Base-by-base conservation (phyloP, 139 green algal genomes). In the Tetradesmus obliquus region DNA sequence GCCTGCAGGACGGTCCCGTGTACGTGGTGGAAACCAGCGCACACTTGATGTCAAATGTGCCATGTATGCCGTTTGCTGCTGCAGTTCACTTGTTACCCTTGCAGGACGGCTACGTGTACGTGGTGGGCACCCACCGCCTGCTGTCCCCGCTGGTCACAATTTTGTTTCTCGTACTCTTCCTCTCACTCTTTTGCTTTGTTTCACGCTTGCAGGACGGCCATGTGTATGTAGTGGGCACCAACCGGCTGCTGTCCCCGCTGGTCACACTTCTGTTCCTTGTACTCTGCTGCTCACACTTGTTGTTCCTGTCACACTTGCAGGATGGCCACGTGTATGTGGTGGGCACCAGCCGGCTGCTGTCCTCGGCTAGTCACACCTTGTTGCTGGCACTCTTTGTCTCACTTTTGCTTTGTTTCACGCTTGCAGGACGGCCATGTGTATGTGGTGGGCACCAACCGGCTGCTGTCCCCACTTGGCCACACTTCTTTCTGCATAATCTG, bases 311-410 rank as follows among this genome's bases (percentile, higher is more conserved):
- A 45, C 32, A 45, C 17, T 8, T 20, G 12, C 82, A 88, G 19
- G 87, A 95, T 32, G 94, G 91, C 15, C 92, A 96, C 91, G 84
- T 96, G 6, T 88, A 92, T 20, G 79, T 96, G 20, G 74, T 96
- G 24, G 94, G 93, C 86, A 89, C 82, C 87, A 95, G 94, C 89
- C 90, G 83, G 8, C 10, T 80, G 53, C 88, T 96, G 58, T 7
- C 57, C 57, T 9, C 57, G 6, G 7, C 8, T 66, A 1, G 32
- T 45, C 32, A 45, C 32, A 45, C 32, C 55, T 45, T 69, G 19
- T 19, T 55, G n/a, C 3, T 54, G 32, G 32, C 51, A 17, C 71
- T 69, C 45, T n/a, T 57, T 45, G 32, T 45, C 32, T 45, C 32
- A 45, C 32, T 20, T 9, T 80, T 54, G 17, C 55, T 54, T n/a